Percentiles rank a stretch among this genome's conserved stretches.
Evolutionary conservation across 2,329 filamentous ascomycete species (phyloP).

Genomic region (Microthyrium microscopicum): DNA sequence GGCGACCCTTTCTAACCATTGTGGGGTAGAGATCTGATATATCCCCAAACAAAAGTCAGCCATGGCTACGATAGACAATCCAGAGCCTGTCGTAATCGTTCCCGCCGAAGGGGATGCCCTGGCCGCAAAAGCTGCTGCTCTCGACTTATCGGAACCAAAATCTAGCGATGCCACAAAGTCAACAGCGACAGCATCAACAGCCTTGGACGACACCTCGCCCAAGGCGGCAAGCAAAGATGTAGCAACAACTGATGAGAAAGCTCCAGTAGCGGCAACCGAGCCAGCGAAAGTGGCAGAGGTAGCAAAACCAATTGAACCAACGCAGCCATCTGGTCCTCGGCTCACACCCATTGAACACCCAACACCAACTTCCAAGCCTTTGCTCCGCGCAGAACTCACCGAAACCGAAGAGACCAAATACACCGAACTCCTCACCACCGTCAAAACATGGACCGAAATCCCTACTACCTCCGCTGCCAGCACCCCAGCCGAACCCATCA

Average conservation of each 20-base stretch:
- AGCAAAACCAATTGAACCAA: slow-evolving; percentile 13
- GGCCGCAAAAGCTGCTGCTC: no score
- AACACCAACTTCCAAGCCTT: slow-evolving; percentile 39
- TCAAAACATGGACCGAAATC: slow-evolving; percentile 54
- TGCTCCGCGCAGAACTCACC: slow-evolving; percentile 43
- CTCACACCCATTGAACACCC: slow-evolving; percentile 44
- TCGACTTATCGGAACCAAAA: no score
- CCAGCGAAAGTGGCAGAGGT: no score
- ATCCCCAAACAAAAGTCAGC: no score
- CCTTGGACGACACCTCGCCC: no score
- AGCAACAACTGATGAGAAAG: slow-evolving; percentile 5
- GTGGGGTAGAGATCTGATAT: no score
- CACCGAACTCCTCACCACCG: slow-evolving; percentile 53
- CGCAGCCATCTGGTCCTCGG: slow-evolving; percentile 14
- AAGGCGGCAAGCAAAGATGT: neutral
- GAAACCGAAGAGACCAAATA: slow-evolving; percentile 72
- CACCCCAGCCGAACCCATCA: slow-evolving; percentile 44
- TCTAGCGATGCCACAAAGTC: no score
- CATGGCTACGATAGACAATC: no score
- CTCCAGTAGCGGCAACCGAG: neutral
- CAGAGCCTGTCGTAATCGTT: no score
- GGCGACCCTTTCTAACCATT: no score
- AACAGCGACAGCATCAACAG: no score
- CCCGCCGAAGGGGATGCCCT: no score
- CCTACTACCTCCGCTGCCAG: slow-evolving; percentile 45